phyloP scores from a whole-genome alignment of 2,329 filamentous ascomycete genomes.

The Zasmidium angulare region DNA sequence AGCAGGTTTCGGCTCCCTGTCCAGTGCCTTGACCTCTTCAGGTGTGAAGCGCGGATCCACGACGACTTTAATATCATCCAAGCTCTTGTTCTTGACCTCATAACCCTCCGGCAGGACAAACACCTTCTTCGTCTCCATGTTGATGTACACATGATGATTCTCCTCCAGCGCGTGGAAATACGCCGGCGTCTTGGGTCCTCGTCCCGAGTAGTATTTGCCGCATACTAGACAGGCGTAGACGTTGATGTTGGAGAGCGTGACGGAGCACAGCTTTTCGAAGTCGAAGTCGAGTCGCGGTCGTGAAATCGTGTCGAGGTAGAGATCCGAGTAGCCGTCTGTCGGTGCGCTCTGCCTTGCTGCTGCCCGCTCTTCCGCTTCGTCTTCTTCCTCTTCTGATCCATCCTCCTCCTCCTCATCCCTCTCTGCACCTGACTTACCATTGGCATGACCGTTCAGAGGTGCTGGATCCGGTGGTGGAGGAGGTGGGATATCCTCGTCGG shows the following conservation, averaged over 20 bases:
- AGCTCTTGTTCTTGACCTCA: constrained; percentile 88
- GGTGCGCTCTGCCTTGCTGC: constrained; percentile 72
- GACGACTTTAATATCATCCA: constrained; percentile 98
- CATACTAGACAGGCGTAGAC: constrained; percentile 97
- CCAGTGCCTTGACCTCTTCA: constrained; percentile 75
- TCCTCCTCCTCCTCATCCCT: constrained; percentile 36
- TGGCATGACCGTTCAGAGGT: constrained; percentile 36
- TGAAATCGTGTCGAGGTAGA: constrained; percentile 97
- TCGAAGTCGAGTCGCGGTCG: constrained; percentile 93
- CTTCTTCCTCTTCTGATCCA: constrained; percentile 38
- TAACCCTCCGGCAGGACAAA: constrained; percentile 95
- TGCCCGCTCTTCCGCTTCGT: constrained; percentile 30
- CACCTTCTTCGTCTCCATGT: constrained; percentile 89
- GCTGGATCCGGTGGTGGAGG: constrained; percentile 20
- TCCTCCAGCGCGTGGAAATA: constrained; percentile 97
- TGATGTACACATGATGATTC: constrained; percentile 96
- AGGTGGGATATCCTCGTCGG: constrained; percentile 34
- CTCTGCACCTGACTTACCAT: constrained; percentile 23
- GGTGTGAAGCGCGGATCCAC: constrained; percentile 85
- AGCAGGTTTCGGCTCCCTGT: constrained; percentile 60
- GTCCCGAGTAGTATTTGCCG: constrained; percentile 95
- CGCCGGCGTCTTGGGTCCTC: constrained; percentile 89
- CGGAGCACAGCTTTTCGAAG: constrained; percentile 96
- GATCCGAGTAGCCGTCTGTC: constrained; percentile 84
- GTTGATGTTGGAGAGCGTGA: constrained; percentile 96